phyloP scores from a whole-genome alignment of 2,329 filamentous ascomycete species.

The Huntiella savannae region DNA sequence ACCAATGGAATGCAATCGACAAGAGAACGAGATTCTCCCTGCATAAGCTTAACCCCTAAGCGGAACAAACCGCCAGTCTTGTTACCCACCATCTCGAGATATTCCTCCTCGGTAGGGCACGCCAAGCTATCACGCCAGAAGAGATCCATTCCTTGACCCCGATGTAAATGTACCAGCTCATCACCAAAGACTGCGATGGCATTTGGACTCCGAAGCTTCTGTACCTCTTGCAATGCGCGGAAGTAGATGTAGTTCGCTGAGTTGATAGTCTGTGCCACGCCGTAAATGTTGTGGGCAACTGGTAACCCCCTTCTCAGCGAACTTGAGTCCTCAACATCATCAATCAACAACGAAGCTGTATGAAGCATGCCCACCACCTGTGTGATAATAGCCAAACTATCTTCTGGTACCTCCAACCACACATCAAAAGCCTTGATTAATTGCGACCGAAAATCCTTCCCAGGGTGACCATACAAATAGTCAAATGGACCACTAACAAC shows the following conservation, averaged over 20 bases:
- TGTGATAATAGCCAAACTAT: slow-evolving; percentile 55
- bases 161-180: slow-evolving; percentile 66
- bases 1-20: slow-evolving; percentile 66
- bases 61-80: slow-evolving; percentile 81
- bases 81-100: slow-evolving; percentile 84
- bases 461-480: slow-evolving; percentile 60
- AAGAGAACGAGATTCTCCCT: slow-evolving; percentile 42
- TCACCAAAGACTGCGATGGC: slow-evolving; percentile 58
- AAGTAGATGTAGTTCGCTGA: slow-evolving; percentile 84
- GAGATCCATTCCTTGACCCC: slow-evolving; percentile 78
- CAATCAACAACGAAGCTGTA: slow-evolving; percentile 64
- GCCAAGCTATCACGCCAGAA: slow-evolving; percentile 77
- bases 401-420: slow-evolving; percentile 55
- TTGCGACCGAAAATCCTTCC: slow-evolving; percentile 68
- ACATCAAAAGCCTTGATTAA: slow-evolving; percentile 66
- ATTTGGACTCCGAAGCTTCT: slow-evolving; percentile 47
- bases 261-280: slow-evolving; percentile 76
- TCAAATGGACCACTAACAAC: slow-evolving; percentile 63
- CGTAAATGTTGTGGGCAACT: slow-evolving; percentile 70
- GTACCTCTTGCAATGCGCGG: slow-evolving; percentile 53
- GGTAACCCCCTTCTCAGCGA: slow-evolving; percentile 59
- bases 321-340: slow-evolving; percentile 75
- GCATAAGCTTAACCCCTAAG: slow-evolving; percentile 73
- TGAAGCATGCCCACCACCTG: slow-evolving; percentile 71
- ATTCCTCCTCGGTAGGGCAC: slow-evolving; percentile 72